Conservation (phyloP, 2,329 filamentous ascomycete species). For the Dothiorella sarmentorum region DNA sequence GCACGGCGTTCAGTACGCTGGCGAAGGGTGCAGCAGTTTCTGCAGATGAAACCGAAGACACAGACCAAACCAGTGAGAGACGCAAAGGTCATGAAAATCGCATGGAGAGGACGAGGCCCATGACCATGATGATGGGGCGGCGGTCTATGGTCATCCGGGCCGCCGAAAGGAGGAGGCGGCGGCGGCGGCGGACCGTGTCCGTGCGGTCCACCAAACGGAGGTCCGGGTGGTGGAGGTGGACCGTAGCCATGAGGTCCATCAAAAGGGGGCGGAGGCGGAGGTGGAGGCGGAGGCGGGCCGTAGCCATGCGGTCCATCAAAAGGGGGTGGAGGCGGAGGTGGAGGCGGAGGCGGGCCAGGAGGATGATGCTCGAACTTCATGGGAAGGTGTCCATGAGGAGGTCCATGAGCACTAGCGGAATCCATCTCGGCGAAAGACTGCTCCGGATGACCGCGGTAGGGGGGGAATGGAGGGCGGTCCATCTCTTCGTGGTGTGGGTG, state of each 20-base stretch:
- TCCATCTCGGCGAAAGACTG: conserved; percentile 18
- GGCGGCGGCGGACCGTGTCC: conserved; percentile 18
- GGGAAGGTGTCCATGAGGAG: not conserved
- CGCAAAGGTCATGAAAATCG: conserved; percentile 41
- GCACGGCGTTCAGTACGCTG: conserved; percentile 44
- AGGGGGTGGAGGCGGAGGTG: conserved; percentile 3
- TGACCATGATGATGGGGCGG: not conserved
- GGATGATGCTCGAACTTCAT: conserved; percentile 16
- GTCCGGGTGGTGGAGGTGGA: conserved; percentile 4
- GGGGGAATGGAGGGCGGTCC: conserved; percentile 22
- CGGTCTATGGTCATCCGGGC: not conserved
- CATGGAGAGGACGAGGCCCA: conserved; percentile 24
- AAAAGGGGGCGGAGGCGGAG: conserved; percentile 5
- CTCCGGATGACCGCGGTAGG: conserved; percentile 25
- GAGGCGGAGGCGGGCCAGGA: conserved; percentile 18
- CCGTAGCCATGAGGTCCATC: not conserved
- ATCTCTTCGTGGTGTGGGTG: conserved; percentile 19
- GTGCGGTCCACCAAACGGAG: not conserved
- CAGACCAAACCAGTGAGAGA: conserved; percentile 46
- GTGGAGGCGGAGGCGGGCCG: not conserved
- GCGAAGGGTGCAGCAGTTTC: conserved; percentile 49
- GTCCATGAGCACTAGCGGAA: not conserved
- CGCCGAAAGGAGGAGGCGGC: conserved; percentile 20
- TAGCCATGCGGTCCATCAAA: not conserved
- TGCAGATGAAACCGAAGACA: conserved; percentile 43